These are phyloP conservation scores for Licmophora abbreviata DNA, from an alignment of 108 stramenopile species.

Conservation along the genomic window DNA sequence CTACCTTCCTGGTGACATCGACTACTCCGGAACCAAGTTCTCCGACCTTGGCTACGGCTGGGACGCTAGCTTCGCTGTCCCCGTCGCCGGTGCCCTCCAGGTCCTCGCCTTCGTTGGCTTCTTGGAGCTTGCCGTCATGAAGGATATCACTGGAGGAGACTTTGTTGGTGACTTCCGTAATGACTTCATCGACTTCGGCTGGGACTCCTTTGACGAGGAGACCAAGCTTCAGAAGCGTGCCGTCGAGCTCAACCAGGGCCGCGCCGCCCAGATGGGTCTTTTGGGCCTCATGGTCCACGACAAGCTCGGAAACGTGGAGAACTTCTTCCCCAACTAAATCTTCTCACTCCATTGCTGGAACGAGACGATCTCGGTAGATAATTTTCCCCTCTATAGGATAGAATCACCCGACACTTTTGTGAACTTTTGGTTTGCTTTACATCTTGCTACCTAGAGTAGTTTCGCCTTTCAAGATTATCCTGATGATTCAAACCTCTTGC, in stretches of 20 bases:
- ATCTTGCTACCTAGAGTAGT: too few species aligned
- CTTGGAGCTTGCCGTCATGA: conserved; percentile 37
- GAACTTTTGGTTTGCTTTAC: too few species aligned
- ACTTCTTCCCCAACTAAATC: too few species aligned
- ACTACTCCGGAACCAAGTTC: conserved; percentile 28
- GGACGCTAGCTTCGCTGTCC: conserved; percentile 36
- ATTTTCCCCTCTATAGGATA: too few species aligned
- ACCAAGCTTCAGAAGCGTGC: conserved; percentile 70
- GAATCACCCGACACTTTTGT: too few species aligned
- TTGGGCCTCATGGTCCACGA: conserved; percentile 56
- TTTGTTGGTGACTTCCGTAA: conserved; percentile 77
- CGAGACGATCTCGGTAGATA: too few species aligned
- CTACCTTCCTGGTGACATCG: conserved; percentile 59
- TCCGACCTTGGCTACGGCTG: conserved; percentile 54
- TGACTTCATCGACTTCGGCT: conserved; percentile 65
- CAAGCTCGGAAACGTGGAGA: conserved; percentile 23
- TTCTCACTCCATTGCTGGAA: too few species aligned
- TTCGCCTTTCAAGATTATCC: too few species aligned
- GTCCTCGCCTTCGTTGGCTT: conserved; percentile 58
- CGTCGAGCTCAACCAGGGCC: conserved; percentile 87
- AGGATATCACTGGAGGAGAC: conserved; percentile 32
- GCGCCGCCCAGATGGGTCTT: conserved; percentile 84
- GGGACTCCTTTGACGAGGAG: conserved; percentile 55
- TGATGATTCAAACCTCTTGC: too few species aligned
- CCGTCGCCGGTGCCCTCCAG: conserved; percentile 43